Base-by-base conservation (phyloP, 1,284 basidiomycete genomes). In the Afroboletus lepidellus region DNA sequence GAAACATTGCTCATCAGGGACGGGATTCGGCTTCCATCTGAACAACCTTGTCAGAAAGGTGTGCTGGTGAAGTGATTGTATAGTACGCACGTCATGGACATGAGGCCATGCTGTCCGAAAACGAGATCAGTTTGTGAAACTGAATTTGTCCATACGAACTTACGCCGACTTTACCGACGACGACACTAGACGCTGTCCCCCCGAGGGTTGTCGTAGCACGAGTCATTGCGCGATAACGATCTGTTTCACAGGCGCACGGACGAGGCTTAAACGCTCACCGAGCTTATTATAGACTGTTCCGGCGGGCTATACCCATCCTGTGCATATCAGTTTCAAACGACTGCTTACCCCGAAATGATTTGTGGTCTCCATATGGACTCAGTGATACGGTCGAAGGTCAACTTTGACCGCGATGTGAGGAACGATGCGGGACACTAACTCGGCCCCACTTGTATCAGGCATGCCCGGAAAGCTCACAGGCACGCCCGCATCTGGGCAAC, bases 1-100 rank as follows among this genome's bases (percentile, higher is more conserved):
- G 54, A 87, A 85, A 16, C 77, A 77, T 18, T 78, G 70, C 50
- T 81, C 77, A 50, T 87, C 81, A 0, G 79, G 64, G 2, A 66
- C 51, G 2, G 53, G 51, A 34, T 58, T 41, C 21, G 43, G 41
- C 18, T 39, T 62, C 63, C 53, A 67, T 15, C 53, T 61, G 34
- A 20, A 42, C 16, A 34, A 37, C 5, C 11, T 27, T 21, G 4
- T 50, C 33, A 41, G 42, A 2, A 38, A 46, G 47, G 33, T 36
- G 7, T 16, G 5, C 30, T 16, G 18, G 3, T 20, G 7, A 30
- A 34, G 33, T 15, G 20, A 18, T 13, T 15, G 24, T 25, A 25
- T 4, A 3, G 20, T 55, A 59, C 64, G 3, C 36, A 63, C 60
- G 54, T 63, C 53, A 66, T 69, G 21, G 48, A 44, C 58, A 58